A percentile compares a stretch with the other conserved stretches of the same genome.
These are phyloP conservation scores for Diatrype stigma DNA, from an alignment of 2,329 filamentous ascomycete species.

Conservation along the genomic window DNA sequence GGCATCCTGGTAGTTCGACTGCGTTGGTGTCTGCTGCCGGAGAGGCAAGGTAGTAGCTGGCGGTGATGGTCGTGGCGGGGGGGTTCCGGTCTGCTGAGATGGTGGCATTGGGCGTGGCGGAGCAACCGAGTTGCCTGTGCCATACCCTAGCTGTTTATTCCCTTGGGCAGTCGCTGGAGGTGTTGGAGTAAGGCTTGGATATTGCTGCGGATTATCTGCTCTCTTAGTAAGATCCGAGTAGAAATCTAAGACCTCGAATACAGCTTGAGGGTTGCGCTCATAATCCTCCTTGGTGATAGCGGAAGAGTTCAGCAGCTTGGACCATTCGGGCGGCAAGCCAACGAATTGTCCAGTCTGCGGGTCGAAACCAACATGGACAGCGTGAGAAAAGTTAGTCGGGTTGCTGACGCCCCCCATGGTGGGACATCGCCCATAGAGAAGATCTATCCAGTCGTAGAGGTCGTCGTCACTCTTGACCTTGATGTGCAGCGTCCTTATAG, in stretches of 20 bases:
- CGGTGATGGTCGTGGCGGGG: constrained; percentile 40
- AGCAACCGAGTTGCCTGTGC: constrained; percentile 55
- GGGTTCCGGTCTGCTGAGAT: constrained; percentile 36
- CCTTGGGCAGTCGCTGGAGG: constrained; percentile 53
- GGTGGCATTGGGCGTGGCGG: constrained; percentile 65
- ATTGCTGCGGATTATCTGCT: constrained; percentile 65
- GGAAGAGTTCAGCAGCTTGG: constrained; percentile 90
- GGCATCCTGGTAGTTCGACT: constrained; percentile 50
- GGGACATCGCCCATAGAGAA: constrained; percentile 93
- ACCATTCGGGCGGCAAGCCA: constrained; percentile 92
- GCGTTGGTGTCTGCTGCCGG: constrained; percentile 55
- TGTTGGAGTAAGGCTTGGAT: constrained; percentile 64
- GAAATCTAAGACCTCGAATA: constrained; percentile 77
- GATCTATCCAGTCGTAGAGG: constrained; percentile 98
- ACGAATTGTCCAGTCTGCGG: constrained; percentile 93
- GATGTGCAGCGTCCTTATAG: constrained; percentile 80
- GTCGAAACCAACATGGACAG: constrained; percentile 96
- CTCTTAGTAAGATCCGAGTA: constrained; percentile 80
- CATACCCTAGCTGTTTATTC: constrained; percentile 61
- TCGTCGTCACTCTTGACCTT: constrained; percentile 95
- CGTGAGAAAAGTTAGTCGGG: constrained; percentile 95
- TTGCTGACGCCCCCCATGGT: constrained; percentile 98
- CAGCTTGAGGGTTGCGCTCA: constrained; percentile 88
- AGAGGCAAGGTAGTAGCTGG: constrained; percentile 45
- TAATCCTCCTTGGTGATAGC: constrained; percentile 99